Conservation (phyloP, 257 asterid species). For the Perilla frutescens region DNA sequence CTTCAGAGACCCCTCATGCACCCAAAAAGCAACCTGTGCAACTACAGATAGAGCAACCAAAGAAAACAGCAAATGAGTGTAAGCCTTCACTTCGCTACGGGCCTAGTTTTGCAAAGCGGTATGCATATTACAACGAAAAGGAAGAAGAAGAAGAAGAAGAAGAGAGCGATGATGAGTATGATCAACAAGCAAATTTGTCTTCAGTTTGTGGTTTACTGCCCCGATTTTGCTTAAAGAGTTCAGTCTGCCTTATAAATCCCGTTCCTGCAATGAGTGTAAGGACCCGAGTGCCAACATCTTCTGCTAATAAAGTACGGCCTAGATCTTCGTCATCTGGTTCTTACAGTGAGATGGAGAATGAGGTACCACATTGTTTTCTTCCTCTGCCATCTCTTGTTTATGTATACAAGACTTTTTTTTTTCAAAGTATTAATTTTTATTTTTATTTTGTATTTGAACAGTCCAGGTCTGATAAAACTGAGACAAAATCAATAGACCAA, state of each 20-base stretch:
- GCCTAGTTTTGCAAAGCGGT: conserved; percentile 66
- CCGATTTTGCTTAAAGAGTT: conserved; percentile 71
- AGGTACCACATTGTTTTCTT: conserved; percentile 48
- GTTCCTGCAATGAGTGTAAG: conserved; percentile 68
- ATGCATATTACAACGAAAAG: conserved; percentile 43
- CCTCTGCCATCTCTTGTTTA: background rate
- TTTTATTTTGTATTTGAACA: conserved; percentile 39
- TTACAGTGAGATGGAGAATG: conserved; percentile 54
- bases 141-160: conserved; percentile 61
- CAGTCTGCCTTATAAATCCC: conserved; percentile 60
- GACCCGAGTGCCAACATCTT: conserved; percentile 56
- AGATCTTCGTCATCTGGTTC: conserved; percentile 55
- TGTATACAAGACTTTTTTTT: background rate
- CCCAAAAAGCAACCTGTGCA: conserved; percentile 53
- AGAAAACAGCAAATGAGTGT: conserved; percentile 40
- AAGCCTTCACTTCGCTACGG: conserved; percentile 84
- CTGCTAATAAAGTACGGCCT: conserved; percentile 50
- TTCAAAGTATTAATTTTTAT: background rate
- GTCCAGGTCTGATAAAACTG: conserved; percentile 47
- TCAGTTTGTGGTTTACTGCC: conserved; percentile 78
- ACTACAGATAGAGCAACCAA: conserved; percentile 47
- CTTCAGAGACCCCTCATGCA: conserved; percentile 65
- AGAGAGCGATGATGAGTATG: conserved; percentile 63
- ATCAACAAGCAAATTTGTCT: conserved; percentile 42
- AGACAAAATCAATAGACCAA: conserved; percentile 48